Base-by-base conservation (phyloP, 1,139 yeast species). In the Magnusiomyces magnusii region DNA sequence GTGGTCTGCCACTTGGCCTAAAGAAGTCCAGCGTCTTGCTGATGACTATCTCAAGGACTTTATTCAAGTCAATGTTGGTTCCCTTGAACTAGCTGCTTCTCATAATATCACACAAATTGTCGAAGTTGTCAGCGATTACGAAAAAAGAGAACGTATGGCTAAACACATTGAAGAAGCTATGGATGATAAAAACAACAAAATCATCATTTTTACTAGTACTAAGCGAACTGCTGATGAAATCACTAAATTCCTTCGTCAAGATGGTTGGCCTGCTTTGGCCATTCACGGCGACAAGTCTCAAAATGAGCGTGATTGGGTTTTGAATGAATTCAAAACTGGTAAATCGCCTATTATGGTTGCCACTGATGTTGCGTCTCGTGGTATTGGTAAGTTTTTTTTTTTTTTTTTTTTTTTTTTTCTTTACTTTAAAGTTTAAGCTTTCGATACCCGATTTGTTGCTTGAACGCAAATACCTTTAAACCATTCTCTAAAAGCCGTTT, bases 241-340 rank as follows among this genome's bases (percentile, higher is more conserved):
- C 73, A 91, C 97, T 63, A 97, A 92, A 76, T 95, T 85, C 80
- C 82, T 93, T 75, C 85, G 89, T 72, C 83, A 83, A 73, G 93
- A 91, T 78, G 83, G 87, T 63, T 88, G 91, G 83, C 95, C 96
- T 64, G 99, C 99, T 62, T 91, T 98, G 62, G 95, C 99, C 44
- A 93, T 93, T 73, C 99, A 93, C 74, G 99, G 99, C 79, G 98
- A 93, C 78, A 90, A 99, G 80, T 84, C 98, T 54, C 99, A 93
- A 81, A 80, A 83, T 71, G 99, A 93, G 79, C 92, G 99, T 83
- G 99, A 93, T 80, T 86, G 93, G 74, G 99, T 99, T 61, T 81
- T 93, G 69, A 91, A 91, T 67, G 82, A 87, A 67, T 88, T 93
- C 80, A 86, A 93, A 77, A 76, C 81, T 62, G 97, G 97, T 67